Evolutionary conservation across 2,329 filamentous ascomycete species (phyloP).

Genomic region (Chaetomiaceae sp.): DNA sequence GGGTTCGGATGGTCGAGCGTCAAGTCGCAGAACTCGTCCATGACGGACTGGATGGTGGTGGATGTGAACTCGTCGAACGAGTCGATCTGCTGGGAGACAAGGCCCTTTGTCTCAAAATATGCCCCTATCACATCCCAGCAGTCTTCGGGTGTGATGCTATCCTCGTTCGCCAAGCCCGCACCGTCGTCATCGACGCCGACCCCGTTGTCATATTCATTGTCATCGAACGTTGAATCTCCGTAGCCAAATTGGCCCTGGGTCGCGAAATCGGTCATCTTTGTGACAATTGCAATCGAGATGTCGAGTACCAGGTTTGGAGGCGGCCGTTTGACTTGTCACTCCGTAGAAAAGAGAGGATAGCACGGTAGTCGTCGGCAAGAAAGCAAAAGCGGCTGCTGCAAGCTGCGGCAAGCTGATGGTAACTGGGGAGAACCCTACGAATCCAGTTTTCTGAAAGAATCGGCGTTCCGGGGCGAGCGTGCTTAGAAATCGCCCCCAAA

Average conservation of each 20-base stretch:
- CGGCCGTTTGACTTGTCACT: no score
- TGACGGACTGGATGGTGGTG: constrained; percentile 89
- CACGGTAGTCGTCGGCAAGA: not conserved
- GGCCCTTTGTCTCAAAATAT: constrained; percentile 92
- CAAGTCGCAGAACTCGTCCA: constrained; percentile 85
- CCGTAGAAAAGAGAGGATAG: not conserved
- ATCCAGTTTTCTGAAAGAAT: no score
- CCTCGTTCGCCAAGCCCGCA: constrained; percentile 63
- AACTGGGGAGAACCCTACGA: not conserved
- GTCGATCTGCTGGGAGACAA: constrained; percentile 95
- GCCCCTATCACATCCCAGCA: constrained; percentile 97
- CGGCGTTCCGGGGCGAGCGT: constrained; percentile 1
- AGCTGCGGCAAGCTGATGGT: not conserved
- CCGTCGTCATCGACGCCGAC: constrained; percentile 59
- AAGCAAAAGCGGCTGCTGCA: not conserved
- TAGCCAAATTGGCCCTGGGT: constrained; percentile 22
- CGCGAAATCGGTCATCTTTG: constrained; percentile 26
- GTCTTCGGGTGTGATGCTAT: constrained; percentile 87
- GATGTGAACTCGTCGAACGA: constrained; percentile 97
- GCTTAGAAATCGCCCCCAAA: constrained; percentile 27
- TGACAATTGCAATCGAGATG: not conserved
- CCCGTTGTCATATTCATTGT: constrained; percentile 44
- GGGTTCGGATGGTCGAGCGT: constrained; percentile 92
- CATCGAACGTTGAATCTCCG: constrained; percentile 37
- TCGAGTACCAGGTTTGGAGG: not conserved